Base-by-base conservation (phyloP, 257 asterid genomes). In the Knoxia roxburghii region DNA sequence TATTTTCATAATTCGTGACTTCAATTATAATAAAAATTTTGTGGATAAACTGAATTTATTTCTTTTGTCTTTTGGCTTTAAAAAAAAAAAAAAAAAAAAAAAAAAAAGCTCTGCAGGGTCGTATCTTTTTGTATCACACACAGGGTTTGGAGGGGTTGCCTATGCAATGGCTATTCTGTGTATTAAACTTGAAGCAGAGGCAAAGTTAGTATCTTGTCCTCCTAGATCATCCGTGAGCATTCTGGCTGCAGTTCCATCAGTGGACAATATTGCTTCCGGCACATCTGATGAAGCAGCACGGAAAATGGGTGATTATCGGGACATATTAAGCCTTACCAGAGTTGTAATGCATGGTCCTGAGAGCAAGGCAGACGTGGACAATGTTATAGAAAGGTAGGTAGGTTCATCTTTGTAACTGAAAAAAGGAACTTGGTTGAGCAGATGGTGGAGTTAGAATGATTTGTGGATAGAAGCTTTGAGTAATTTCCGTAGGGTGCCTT, bases 111-210 rank as follows among this genome's bases (percentile, higher is more conserved):
- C 86, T 60, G 97, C 96, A 77, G 96, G 95, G 77, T 86, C 96
- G 70, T 92, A 92, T 82, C 97, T 92, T 65, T 92, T 83, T 81
- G 89, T 92, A 80, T 89, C 98, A 63, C 98, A 92, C 93, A 92
- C 98, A 68, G 97, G 98, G 80, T 89, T 86, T 76, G 98, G 98
- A 69, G 97, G 97, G 79, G 91, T 92, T 83, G 84, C 98, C 33
- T 92, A 92, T 82, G 98, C 98, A 59, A 89, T 92, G 98, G 89
- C 95, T 72, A 87, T 92, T 73, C 81, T 87, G 76, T 92, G 97
- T 80, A 74, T 85, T 71, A 85, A 80, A 73, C 95, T 92, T 74
- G 89, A 83, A 79, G 91, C 88, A 60, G 96, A 84, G 79, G 83
- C 79, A 59, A 76, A 73, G 65, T 65, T 70, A n/a, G 68, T 72